These are phyloP conservation scores for Parathielavia hyrcaniae DNA, from an alignment of 495 filamentous ascomycete species.

Conservation along the genomic window DNA sequence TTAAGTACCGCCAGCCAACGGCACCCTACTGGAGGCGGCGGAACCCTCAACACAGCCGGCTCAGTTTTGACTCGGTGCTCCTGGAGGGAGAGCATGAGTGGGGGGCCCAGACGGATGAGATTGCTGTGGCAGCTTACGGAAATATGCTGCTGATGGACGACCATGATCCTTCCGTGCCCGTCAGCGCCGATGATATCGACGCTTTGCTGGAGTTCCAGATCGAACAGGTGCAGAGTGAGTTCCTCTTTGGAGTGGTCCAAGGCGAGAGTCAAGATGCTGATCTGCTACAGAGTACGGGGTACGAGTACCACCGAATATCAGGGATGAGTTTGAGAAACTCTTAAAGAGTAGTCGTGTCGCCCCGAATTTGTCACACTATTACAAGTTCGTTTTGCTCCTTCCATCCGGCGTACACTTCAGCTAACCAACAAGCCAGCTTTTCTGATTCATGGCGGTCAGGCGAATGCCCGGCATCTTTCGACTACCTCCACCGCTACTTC, in stretches of 20 bases:
- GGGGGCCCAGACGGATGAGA: conserved; percentile 35
- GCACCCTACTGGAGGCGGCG: conserved; percentile 61
- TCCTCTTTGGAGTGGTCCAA: neutral
- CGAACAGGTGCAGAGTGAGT: conserved; percentile 73
- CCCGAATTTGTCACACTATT: conserved; percentile 70
- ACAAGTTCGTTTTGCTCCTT: conserved; percentile 47
- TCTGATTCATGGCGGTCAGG: conserved; percentile 87
- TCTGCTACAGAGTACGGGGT: conserved; percentile 44
- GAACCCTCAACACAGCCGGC: conserved; percentile 55
- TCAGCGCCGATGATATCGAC: conserved; percentile 80
- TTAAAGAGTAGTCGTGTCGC: conserved; percentile 58
- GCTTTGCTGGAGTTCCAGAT: conserved; percentile 82
- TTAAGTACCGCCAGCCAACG: conserved; percentile 71
- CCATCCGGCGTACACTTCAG: conserved; percentile 18
- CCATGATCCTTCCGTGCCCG: conserved; percentile 33
- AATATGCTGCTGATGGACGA: conserved; percentile 49
- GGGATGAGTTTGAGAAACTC: conserved; percentile 57
- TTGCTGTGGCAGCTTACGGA: conserved; percentile 56
- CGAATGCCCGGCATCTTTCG: conserved; percentile 83
- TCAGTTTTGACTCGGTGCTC: conserved; percentile 64
- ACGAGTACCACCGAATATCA: conserved; percentile 63
- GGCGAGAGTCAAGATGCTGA: conserved; percentile 5
- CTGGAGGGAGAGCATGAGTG: conserved; percentile 42
- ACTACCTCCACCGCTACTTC: conserved; percentile 90
- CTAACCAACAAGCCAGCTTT: conserved; percentile 48